These are phyloP conservation scores for Scutellaria barbata DNA, from an alignment of 257 asterid species.

Conservation along the genomic window DNA sequence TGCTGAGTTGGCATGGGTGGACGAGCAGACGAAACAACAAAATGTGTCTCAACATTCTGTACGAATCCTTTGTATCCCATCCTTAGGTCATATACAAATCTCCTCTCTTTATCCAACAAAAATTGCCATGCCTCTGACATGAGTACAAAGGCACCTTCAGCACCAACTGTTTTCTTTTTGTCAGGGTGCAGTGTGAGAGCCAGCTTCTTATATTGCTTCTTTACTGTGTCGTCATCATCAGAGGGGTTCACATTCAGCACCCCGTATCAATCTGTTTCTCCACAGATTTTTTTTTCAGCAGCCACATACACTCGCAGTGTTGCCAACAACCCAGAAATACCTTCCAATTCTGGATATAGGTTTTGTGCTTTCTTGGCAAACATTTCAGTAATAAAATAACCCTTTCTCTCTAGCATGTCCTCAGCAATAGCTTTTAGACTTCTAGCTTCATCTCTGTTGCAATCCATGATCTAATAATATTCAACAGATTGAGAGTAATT, in stretches of 20 bases:
- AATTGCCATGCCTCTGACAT: not conserved
- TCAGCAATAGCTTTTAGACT: constrained; percentile 6
- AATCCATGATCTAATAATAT: constrained; percentile 11
- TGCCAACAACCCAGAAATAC: not conserved
- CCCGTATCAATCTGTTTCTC: not conserved
- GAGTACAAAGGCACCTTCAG: not conserved
- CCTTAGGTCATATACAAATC: not conserved
- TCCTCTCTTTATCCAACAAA: not conserved
- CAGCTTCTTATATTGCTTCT: not conserved
- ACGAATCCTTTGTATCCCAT: constrained; percentile 1
- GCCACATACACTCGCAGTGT: not conserved
- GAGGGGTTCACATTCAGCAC: constrained; percentile 16
- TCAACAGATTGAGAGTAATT: not conserved
- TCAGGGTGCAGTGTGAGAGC: constrained; percentile 4
- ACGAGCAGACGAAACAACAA: no score
- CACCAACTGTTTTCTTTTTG: constrained; percentile 6
- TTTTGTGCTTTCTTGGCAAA: constrained; percentile 1
- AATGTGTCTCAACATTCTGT: no score
- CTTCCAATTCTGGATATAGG: constrained; percentile 11
- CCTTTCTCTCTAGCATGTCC: constrained; percentile 4
- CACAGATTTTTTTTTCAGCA: constrained; percentile 11
- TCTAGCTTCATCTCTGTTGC: constrained; percentile 10
- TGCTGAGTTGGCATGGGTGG: no score
- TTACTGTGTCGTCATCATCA: not conserved
- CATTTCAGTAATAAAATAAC: not conserved